Evolutionary conservation across 2,329 filamentous ascomycete species (phyloP).

Genomic region (Scortechinia acanthostroma): DNA sequence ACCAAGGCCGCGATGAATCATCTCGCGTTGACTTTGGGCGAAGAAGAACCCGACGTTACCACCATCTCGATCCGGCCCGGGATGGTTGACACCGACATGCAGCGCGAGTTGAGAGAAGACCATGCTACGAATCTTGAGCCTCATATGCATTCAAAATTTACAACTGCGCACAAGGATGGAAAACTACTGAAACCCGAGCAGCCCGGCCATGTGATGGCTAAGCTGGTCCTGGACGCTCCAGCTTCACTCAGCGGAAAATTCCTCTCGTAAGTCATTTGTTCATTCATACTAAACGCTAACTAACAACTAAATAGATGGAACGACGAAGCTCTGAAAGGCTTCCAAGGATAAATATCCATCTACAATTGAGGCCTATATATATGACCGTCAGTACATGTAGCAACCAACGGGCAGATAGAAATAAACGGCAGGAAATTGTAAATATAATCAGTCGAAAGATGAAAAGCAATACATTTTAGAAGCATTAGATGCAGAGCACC

Average conservation of each 20-base stretch:
- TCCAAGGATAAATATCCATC: slow-evolving; percentile 28
- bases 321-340: slow-evolving; percentile 40
- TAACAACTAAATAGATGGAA: slow-evolving; percentile 43
- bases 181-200: slow-evolving; percentile 74
- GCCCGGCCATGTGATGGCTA: slow-evolving; percentile 80
- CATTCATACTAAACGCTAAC: slow-evolving; percentile 6
- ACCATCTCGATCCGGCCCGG: slow-evolving; percentile 71
- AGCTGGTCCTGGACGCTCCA: slow-evolving; percentile 59
- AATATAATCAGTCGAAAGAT: slow-evolving; percentile 71
- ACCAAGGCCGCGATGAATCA: slow-evolving; percentile 81
- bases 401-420: slow-evolving; percentile 4
- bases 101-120: slow-evolving; percentile 70
- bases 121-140: slow-evolving; percentile 54
- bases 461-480: slow-evolving; percentile 62
- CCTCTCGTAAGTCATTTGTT: slow-evolving; percentile 44
- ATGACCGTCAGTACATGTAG: slow-evolving; percentile 7
- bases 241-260: slow-evolving; percentile 70
- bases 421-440: slow-evolving; percentile 15
- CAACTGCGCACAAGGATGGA: slow-evolving; percentile 62
- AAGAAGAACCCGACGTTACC: slow-evolving; percentile 72
- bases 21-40: slow-evolving; percentile 63
- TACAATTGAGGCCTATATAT: slow-evolving; percentile 5
- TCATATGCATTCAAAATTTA: slow-evolving; percentile 56
- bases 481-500: slow-evolving; percentile 46
- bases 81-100: slow-evolving; percentile 84